Base-by-base conservation (phyloP, 306 rosid species). In the Fagus crenata region DNA sequence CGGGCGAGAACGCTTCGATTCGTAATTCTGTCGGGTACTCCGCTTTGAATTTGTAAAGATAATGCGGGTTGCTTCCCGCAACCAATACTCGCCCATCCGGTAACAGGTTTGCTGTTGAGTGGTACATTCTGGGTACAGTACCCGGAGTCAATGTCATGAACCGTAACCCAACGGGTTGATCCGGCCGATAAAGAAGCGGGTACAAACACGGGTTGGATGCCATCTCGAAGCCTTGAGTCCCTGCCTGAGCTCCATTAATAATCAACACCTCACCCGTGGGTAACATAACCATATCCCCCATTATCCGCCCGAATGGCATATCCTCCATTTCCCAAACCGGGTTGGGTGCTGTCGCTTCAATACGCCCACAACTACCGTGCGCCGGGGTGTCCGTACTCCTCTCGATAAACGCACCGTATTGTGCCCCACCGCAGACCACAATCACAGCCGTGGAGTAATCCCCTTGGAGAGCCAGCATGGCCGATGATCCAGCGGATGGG, bases 251-350 rank as follows among this genome's bases (percentile, higher is more conserved):
- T 4, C 98, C 98, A 11, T 93, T 93, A n/a, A 93, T 83, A 4
- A 93, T 41, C 84, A 93, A 80, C 4, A 89, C 90, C 1, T 91
- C 97, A 0, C 97, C 96, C 28, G 80, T 87, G 1, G 98, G 97
- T 0, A 93, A 86, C 89, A 83, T 86, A 0, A 93, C 98, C 98
- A 93, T 93, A 28, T 93, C 98, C 0, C 98, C 98, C 98, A 93
- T 93, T 11, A 91, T 82, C 71, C 98, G 81, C 74, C 87, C 91
- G 18, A 82, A 89, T 28, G 98, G 91, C 98, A 93, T 93, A 18
- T 89, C 90, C 81, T 93, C 98, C 92, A 85, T 76, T 42, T 79
- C 74, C 98, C 98, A 93, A 82, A 82, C 92, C 58, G 91, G 87
- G 61, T 85, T 58, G 36, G 77, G 58, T 7, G 63, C 77, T 1